A percentile compares a stretch with the other conserved stretches of the same genome.
phyloP scores from a whole-genome alignment of 805 yeast genomes.

The Candida berthetii region DNA sequence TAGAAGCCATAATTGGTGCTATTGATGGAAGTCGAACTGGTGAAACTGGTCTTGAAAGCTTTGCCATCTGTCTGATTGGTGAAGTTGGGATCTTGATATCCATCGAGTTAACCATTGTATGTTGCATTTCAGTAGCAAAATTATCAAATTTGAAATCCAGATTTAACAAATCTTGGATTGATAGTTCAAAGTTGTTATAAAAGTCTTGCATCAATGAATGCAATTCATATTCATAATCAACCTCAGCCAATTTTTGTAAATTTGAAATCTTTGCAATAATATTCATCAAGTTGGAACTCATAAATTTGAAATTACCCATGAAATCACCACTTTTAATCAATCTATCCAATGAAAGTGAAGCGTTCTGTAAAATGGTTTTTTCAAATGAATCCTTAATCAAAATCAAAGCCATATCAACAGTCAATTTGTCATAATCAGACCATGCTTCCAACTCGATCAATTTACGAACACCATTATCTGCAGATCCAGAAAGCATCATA shows the following conservation, averaged over 20 bases:
- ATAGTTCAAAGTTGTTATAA: slow-evolving; percentile 14
- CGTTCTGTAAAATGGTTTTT: slow-evolving; percentile 46
- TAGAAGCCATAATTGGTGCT: slow-evolving; percentile 2
- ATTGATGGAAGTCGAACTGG: slow-evolving; percentile 13
- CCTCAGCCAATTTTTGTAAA: slow-evolving; percentile 7
- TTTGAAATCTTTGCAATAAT: slow-evolving; percentile 9
- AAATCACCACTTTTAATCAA: slow-evolving; percentile 24
- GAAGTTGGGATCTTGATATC: slow-evolving; percentile 18
- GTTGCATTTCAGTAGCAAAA: slow-evolving; percentile 20
- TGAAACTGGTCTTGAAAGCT: slow-evolving; percentile 11
- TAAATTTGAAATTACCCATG: slow-evolving; percentile 14
- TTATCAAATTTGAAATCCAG: slow-evolving; percentile 30
- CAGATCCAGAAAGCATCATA: slow-evolving; percentile 38
- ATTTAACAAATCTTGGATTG: slow-evolving; percentile 17
- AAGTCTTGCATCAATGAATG: slow-evolving; percentile 11
- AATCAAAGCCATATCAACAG: slow-evolving; percentile 34
- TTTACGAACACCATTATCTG: slow-evolving; percentile 36
- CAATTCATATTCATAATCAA: slow-evolving; percentile 14
- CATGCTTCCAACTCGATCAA: slow-evolving; percentile 52
- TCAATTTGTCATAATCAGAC: slow-evolving; percentile 36
- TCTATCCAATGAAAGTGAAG: slow-evolving; percentile 51
- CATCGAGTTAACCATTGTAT: slow-evolving; percentile 11
- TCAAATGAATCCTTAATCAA: slow-evolving; percentile 43
- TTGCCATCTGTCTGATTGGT: slow-evolving; percentile 16
- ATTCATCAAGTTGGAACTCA: slow-evolving; percentile 7